Conservation (phyloP, 345 rosid species). For the Viola odorata region DNA sequence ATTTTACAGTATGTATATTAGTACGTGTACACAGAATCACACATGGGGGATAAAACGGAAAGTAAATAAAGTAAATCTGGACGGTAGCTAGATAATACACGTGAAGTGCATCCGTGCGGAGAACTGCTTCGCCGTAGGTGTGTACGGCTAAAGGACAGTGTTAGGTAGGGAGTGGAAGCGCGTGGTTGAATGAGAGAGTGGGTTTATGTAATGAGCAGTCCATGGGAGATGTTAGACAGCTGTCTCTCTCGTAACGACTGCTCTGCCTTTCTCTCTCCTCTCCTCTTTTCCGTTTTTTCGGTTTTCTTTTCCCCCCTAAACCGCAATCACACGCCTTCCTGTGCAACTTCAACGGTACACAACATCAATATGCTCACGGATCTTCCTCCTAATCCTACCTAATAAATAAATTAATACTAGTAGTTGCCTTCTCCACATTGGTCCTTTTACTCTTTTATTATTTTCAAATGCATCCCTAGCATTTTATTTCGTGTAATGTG, state of each 20-base stretch:
- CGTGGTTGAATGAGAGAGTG: constrained; percentile 21
- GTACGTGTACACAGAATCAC: not conserved
- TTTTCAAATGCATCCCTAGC: too few relatives aligned
- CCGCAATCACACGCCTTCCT: too few relatives aligned
- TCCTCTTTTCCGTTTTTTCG: not conserved
- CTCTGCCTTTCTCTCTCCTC: not conserved
- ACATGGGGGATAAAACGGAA: not conserved
- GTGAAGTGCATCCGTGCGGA: constrained; percentile 20
- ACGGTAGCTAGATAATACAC: constrained; percentile 6
- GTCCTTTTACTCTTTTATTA: too few relatives aligned
- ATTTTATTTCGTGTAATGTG: too few relatives aligned
- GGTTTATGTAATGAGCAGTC: not conserved
- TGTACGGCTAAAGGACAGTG: constrained; percentile 34
- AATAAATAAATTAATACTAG: too few relatives aligned
- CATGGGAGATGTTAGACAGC: constrained; percentile 15
- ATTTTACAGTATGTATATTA: too few relatives aligned
- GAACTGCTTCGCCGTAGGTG: not conserved
- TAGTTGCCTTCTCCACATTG: too few relatives aligned
- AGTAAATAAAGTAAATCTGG: not conserved
- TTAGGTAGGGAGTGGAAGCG: constrained; percentile 16
- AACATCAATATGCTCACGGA: too few relatives aligned
- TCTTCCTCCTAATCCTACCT: too few relatives aligned
- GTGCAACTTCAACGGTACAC: too few relatives aligned
- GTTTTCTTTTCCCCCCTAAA: not conserved
- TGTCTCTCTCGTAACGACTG: constrained; percentile 24